Evolutionary conservation across 1,139 yeast species (phyloP).

Genomic region (Scheffersomyces quercinus): DNA sequence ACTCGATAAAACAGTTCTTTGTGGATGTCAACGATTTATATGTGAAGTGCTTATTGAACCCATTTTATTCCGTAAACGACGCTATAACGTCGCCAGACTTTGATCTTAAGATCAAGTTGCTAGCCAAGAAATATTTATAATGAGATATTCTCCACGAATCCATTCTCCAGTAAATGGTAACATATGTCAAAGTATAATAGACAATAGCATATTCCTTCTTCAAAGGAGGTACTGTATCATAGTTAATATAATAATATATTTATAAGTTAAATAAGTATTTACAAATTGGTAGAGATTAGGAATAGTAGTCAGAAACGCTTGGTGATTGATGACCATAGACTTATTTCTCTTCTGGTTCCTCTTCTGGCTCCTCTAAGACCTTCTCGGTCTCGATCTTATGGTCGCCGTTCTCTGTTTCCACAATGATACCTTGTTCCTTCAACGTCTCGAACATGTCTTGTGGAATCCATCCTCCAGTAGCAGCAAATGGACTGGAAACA

Average conservation of each 20-base stretch:
- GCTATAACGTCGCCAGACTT: slow-evolving; percentile 75
- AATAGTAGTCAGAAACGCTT: too few relatives aligned
- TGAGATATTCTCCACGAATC: slow-evolving; percentile 1
- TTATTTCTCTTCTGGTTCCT: slow-evolving; percentile 1
- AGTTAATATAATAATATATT: too few relatives aligned
- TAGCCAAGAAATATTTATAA: slow-evolving; percentile 76
- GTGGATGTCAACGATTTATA: slow-evolving; percentile 84
- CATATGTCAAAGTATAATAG: too few relatives aligned
- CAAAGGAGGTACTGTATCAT: too few relatives aligned
- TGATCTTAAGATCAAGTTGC: slow-evolving; percentile 68
- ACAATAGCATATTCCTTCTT: too few relatives aligned
- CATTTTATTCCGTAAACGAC: slow-evolving; percentile 78
- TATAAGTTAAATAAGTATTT: too few relatives aligned
- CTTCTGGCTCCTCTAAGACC: slow-evolving; percentile 25
- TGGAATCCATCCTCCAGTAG: slow-evolving; percentile 95
- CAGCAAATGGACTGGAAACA: slow-evolving; percentile 76
- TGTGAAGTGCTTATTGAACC: slow-evolving; percentile 81
- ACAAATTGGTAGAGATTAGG: too few relatives aligned
- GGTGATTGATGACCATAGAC: too few relatives aligned
- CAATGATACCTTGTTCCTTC: slow-evolving; percentile 64
- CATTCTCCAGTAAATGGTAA: too few relatives aligned
- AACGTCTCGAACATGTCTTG: slow-evolving; percentile 83
- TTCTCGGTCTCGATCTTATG: slow-evolving; percentile 41
- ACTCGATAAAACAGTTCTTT: slow-evolving; percentile 78
- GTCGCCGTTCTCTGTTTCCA: slow-evolving; percentile 35